Evolutionary conservation across 257 asterid genomes (phyloP), one percentile per base, ranked within the genome.

Genomic region (Leptodermis oblonga): DNA sequence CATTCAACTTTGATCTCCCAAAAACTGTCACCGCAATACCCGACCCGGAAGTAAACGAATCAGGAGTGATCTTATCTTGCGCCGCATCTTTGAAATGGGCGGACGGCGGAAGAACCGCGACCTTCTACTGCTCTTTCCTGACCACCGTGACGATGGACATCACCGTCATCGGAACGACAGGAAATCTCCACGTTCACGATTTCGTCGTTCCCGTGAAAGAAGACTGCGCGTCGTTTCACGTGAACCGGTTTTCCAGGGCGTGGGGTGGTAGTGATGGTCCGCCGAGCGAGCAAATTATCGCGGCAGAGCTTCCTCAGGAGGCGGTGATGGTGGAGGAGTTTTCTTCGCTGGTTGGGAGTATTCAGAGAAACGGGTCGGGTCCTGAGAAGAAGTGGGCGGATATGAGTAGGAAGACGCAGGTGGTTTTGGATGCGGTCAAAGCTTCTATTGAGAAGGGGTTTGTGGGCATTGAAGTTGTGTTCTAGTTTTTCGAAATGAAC

Each of bases 381-480:
- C 96, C 92, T 3, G 88, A 89, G 79, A 82, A 74, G 78, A 87
- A 84, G 62, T 92, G 97, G 95, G 82, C 88, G 4, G 75, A 48
- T 0, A 48, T 79, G 5, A 86, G 96, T 63, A 74, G 96, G 74
- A 91, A 87, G 83, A 91, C 93, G 0, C 96, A 89, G 14, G 82
- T 84, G n/a, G 80, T 89, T 64, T 30, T 92, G 76, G 91, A 89
- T 82, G 95, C 93, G 0, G 96, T 92, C 28, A 89, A 81, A 82
- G 65, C 69, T 9, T 91, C 96, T 5, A 87, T 91, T 9, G 86
- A 83, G 33, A 84, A 70, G 72, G 95, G 92, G 25, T 83, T 81
- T 23, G 86, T 58, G 72, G 60, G 56, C 20, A 78, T 83, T 80
- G 88, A 82, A 72, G 72, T 92, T 43, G 73, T 30, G 64, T 15